phyloP scores from a whole-genome alignment of 192 early-diverging fungal species.

The Podila minutissima region DNA sequence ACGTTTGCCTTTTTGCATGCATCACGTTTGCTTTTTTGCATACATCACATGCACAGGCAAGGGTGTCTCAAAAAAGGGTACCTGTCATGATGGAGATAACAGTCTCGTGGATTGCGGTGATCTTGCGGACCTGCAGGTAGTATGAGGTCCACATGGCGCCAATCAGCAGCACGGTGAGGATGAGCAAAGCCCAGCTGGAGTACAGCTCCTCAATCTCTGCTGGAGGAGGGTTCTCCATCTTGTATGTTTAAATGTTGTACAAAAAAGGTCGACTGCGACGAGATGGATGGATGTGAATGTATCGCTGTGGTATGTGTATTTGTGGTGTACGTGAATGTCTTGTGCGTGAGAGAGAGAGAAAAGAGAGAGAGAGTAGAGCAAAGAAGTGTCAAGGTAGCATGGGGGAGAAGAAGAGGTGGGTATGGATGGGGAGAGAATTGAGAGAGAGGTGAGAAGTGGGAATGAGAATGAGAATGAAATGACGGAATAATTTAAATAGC shows the following conservation, averaged over 20 bases:
- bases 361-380: not conserved
- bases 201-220: slow-evolving; percentile 75
- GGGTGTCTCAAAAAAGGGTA: slow-evolving; percentile 9
- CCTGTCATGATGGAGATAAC: slow-evolving; percentile 95
- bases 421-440: not conserved
- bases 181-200: slow-evolving; percentile 85
- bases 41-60: not conserved
- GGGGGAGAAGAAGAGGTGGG: not conserved
- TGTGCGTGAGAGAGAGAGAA: not conserved
- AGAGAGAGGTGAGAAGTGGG: not conserved
- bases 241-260: not conserved
- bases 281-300: not conserved
- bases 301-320: not conserved
- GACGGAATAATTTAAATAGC: not conserved
- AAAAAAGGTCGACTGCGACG: not conserved
- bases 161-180: slow-evolving; percentile 86
- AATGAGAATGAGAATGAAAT: not conserved
- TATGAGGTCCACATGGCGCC: slow-evolving; percentile 89
- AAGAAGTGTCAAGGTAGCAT: too few relatives aligned
- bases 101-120: slow-evolving; percentile 94
- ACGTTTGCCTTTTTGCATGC: not conserved
- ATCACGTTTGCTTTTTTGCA: not conserved
- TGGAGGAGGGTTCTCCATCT: slow-evolving; percentile 16
- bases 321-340: too few relatives aligned
- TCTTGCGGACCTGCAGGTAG: slow-evolving; percentile 85